Evolutionary conservation across 306 rosid genomes (phyloP).

Genomic region (Cicer cuneatum): DNA sequence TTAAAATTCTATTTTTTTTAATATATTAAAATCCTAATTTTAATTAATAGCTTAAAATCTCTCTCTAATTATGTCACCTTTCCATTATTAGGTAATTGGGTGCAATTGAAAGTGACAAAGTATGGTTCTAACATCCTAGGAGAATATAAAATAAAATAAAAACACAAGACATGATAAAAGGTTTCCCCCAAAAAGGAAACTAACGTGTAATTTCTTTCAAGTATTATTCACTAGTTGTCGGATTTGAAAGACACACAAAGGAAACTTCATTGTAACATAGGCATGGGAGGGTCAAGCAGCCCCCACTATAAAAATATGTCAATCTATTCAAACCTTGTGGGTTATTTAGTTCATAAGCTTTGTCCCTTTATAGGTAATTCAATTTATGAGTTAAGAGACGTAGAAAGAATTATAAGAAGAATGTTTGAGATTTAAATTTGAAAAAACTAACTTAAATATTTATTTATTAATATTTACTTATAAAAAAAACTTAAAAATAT

Average conservation of each 20-base stretch:
- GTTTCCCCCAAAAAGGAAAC: slow-evolving; percentile 38
- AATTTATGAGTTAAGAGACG: too few species aligned
- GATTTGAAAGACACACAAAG: slow-evolving; percentile 29
- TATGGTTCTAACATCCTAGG: slow-evolving; percentile 19
- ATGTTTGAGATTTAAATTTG: too few species aligned
- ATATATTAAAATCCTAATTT: too few species aligned
- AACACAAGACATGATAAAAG: slow-evolving; percentile 31
- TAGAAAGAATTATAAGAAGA: too few species aligned
- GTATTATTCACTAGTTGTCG: slow-evolving; percentile 32
- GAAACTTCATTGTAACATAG: slow-evolving; percentile 16
- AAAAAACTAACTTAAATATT: too few species aligned
- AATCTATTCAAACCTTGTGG: slow-evolving; percentile 31
- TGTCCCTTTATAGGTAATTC: too few species aligned
- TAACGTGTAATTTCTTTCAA: slow-evolving; percentile 29
- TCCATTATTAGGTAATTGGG: background rate
- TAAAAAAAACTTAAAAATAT: too few species aligned
- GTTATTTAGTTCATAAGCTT: background rate
- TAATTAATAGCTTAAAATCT: background rate
- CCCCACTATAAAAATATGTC: background rate
- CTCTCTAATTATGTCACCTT: slow-evolving; percentile 5
- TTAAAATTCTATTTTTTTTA: too few species aligned
- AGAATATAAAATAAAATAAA: slow-evolving; percentile 18
- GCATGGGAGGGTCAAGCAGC: slow-evolving; percentile 23
- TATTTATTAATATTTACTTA: too few species aligned
- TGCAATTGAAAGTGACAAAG: slow-evolving; percentile 41